Base-by-base conservation (phyloP, 129 eudicot genomes). In the Dittrichia graveolens region DNA sequence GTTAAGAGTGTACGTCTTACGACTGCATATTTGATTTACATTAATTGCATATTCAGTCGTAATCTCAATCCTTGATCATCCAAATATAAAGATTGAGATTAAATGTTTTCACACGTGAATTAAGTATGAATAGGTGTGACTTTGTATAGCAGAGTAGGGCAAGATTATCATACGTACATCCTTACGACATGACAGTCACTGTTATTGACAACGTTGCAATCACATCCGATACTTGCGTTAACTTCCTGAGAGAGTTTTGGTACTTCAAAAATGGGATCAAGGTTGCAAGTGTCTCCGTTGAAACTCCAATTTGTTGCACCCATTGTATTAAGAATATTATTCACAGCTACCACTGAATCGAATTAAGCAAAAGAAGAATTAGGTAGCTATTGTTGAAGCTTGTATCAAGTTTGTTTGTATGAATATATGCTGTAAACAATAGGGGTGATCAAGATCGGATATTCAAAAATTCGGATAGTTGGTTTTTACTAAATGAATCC, bases 261-360 rank as follows among this genome's bases (percentile, higher is more conserved):
- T 24, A 88, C 81, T n/a, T 80, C 62, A 24, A 80, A 72, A 75
- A 81, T 86, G 37, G 5, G 55, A 58, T 91, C 86, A 66, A 91
- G 69, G 46, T 65, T 81, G 68, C 97, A 91, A 55, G 83, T 59
- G 18, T 75, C 82, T 6, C 79, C 80, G 62, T 82, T 57, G 50
- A 88, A 91, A 59, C 56, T 75, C 97, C 95, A 91, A 76, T 64
- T 15, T 40, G 75, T 78, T 76, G 95, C 86, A 40, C 95, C 95
- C 95, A 88, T 85, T 15, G 83, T 79, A 37, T 55, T 63, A 52
- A 81, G 82, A 56, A 91, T 82, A 75, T 66, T 73, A 62, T 78
- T 75, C 54, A 91, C 88, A 72, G 72, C 81, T 45, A 79, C 78
- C 78, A 82, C 97, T 91, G 59, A 60, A 62, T 54, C n/a, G 39